Evolutionary conservation across 805 yeast genomes (phyloP).

Genomic region (Wickerhamiella hasegawae): DNA sequence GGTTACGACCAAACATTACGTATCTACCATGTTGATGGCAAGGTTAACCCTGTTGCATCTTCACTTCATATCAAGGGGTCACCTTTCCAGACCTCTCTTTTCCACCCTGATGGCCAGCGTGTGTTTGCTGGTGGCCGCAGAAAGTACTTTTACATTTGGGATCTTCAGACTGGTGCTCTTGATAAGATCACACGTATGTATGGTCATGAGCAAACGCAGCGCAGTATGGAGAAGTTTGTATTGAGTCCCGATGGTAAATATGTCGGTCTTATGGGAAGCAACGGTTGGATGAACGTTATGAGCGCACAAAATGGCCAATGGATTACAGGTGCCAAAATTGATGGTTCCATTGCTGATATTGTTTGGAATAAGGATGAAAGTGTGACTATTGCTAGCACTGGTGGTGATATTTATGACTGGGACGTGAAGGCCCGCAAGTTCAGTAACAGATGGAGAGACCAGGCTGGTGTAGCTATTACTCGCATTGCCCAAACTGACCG

Average conservation of each 20-base stretch:
- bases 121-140: slow-evolving; percentile 85
- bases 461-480: slow-evolving; percentile 73
- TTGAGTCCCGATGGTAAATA: slow-evolving; percentile 56
- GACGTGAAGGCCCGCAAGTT: slow-evolving; percentile 35
- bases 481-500: slow-evolving; percentile 58
- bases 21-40: slow-evolving; percentile 82
- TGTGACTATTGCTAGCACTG: slow-evolving; percentile 47
- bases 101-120: slow-evolving; percentile 35
- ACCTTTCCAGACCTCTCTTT: slow-evolving; percentile 65
- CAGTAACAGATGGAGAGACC: slow-evolving; percentile 64
- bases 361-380: slow-evolving; percentile 38
- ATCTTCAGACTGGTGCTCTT: slow-evolving; percentile 51
- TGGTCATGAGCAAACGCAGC: slow-evolving; percentile 78
- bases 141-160: slow-evolving; percentile 85
- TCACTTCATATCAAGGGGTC: slow-evolving; percentile 63
- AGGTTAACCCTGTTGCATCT: slow-evolving; percentile 61
- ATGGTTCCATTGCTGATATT: slow-evolving; percentile 73
- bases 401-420: slow-evolving; percentile 88
- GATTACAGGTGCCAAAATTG: slow-evolving; percentile 73
- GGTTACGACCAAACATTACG: slow-evolving; percentile 86
- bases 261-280: slow-evolving; percentile 63
- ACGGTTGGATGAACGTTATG: slow-evolving; percentile 82
- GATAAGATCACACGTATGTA: slow-evolving; percentile 80
- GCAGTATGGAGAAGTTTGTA: slow-evolving; percentile 67
- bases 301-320: slow-evolving; percentile 73